These are phyloP conservation scores for Fusarium pininemorale DNA, from an alignment of 2,329 filamentous ascomycete genomes.

Conservation along the genomic window DNA sequence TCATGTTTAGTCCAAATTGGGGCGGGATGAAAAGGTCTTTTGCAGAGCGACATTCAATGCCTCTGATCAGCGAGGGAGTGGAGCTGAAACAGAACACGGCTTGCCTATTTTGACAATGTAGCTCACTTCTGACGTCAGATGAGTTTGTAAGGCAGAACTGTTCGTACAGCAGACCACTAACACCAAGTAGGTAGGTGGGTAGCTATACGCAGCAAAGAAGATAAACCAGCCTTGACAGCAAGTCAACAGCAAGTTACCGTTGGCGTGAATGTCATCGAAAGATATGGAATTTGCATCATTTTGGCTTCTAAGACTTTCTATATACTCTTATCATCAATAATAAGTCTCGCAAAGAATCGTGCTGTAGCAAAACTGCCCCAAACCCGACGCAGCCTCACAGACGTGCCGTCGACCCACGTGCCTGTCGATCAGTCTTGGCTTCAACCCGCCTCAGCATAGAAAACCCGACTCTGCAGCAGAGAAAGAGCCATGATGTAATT, in stretches of 20 bases:
- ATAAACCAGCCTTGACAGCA: not conserved
- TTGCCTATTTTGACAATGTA: not conserved
- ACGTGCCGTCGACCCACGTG: slow-evolving; percentile 13
- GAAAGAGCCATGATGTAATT: slow-evolving; percentile 6
- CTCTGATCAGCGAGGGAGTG: slow-evolving; percentile 3
- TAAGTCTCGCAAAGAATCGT: not conserved
- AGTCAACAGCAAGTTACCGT: not conserved
- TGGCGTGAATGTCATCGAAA: not conserved
- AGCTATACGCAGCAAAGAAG: not conserved
- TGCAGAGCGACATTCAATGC: not conserved
- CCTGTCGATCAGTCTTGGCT: slow-evolving; percentile 17
- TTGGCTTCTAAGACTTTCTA: not conserved
- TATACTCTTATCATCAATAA: not conserved
- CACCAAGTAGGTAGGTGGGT: not conserved
- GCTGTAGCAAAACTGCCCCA: not conserved
- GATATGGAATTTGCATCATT: rapidly evolving
- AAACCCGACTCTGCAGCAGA: not conserved
- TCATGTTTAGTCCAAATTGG: not conserved
- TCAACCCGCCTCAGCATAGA: not conserved
- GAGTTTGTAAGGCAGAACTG: not conserved
- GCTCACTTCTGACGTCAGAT: slow-evolving; percentile 4
- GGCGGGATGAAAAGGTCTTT: not conserved
- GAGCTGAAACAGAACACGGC: slow-evolving; percentile 10
- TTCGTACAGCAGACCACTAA: not conserved
- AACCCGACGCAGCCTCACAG: not conserved